These are phyloP conservation scores for Naegleria gruberi DNA, from an alignment of 208 protist genomes.

Conservation along the genomic window DNA sequence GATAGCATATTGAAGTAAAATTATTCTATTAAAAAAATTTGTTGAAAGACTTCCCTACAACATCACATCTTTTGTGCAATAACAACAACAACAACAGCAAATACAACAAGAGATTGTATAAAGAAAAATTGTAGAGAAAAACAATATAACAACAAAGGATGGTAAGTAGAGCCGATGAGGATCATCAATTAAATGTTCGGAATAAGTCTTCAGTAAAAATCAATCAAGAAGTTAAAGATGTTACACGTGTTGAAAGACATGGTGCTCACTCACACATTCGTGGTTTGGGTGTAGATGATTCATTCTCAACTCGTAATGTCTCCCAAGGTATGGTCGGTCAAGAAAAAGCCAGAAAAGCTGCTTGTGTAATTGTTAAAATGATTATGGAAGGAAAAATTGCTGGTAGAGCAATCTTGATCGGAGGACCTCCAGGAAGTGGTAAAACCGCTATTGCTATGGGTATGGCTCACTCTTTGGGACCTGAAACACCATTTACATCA, in stretches of 20 bases:
- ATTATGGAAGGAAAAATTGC: conserved; percentile 98
- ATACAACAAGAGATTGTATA: too few species aligned
- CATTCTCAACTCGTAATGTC: conserved; percentile 78
- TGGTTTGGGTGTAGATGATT: conserved; percentile 97
- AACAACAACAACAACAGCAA: too few species aligned
- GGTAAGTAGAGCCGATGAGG: too few species aligned
- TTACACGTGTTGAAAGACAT: conserved; percentile 91
- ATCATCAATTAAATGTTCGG: neutral
- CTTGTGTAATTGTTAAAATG: conserved; percentile 89
- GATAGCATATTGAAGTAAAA: too few species aligned
- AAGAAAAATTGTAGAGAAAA: too few species aligned
- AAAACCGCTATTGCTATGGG: conserved; percentile 99
- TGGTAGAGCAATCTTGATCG: conserved; percentile 97
- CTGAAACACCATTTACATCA: conserved; percentile 97
- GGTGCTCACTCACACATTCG: conserved; percentile 99
- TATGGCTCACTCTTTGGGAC: conserved; percentile 94
- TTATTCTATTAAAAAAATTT: too few species aligned
- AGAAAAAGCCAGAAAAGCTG: conserved; percentile 71
- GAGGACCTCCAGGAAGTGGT: conserved; percentile 71
- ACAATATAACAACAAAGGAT: too few species aligned
- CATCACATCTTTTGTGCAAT: too few species aligned
- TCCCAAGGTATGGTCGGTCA: conserved; percentile 98
- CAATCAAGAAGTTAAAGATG: conserved; percentile 75
- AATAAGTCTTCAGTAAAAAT: neutral
- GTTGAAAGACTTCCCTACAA: too few species aligned